Evolutionary conservation across 441 rosid genomes (phyloP).

Genomic region (Kokia cookei): DNA sequence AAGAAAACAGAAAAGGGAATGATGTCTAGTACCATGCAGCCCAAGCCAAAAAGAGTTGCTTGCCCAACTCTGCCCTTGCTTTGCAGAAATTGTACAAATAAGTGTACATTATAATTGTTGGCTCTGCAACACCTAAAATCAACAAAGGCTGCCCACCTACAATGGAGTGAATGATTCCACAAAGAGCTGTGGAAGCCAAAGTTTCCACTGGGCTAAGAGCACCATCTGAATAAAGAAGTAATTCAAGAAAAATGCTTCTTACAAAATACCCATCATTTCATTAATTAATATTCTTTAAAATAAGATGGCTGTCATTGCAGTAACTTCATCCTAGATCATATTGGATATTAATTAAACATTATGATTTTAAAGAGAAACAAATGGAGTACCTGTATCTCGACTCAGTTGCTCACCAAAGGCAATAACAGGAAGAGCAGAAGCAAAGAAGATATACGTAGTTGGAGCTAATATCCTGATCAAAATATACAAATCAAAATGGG

Average conservation of each 20-base stretch:
- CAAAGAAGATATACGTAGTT: constrained; percentile 73
- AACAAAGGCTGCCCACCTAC: constrained; percentile 84
- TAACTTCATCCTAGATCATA: background rate
- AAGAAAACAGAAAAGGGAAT: background rate
- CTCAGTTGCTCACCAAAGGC: constrained; percentile 90
- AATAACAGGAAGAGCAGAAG: constrained; percentile 85
- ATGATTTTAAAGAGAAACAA: no score
- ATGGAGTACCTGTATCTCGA: constrained; percentile 60
- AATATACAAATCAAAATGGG: background rate
- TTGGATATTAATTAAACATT: no score
- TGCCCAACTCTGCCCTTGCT: constrained; percentile 53
- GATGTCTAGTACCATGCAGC: constrained; percentile 55
- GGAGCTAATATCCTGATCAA: constrained; percentile 65
- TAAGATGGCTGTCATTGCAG: background rate
- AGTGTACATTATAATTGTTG: constrained; percentile 82
- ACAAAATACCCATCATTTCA: no score
- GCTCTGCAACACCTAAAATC: constrained; percentile 87
- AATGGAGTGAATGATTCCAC: constrained; percentile 78
- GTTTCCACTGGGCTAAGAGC: constrained; percentile 74
- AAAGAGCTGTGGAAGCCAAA: constrained; percentile 74
- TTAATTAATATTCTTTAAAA: background rate
- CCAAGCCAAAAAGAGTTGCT: constrained; percentile 71
- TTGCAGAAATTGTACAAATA: constrained; percentile 70
- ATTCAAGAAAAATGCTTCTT: no score
- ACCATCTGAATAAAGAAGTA: constrained; percentile 41